phyloP scores from a whole-genome alignment of 2,329 filamentous ascomycete genomes.

The Talaromyces marneffei region DNA sequence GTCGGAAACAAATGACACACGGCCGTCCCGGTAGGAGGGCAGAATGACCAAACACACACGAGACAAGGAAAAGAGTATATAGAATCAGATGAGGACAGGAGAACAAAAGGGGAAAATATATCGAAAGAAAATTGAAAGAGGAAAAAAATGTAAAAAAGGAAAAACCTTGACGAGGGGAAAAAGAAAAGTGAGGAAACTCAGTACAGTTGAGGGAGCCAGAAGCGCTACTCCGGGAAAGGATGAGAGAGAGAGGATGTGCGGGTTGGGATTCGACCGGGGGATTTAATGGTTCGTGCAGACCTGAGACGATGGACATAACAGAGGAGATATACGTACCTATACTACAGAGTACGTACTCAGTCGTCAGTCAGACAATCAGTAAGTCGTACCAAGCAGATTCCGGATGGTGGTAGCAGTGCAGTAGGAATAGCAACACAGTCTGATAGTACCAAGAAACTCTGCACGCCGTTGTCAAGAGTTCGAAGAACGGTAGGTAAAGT shows the following conservation, averaged over 20 bases:
- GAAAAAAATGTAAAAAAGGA: conserved; percentile 24
- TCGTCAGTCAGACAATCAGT: not conserved
- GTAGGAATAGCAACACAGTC: not conserved
- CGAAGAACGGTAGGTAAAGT: not conserved
- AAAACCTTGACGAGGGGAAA: conserved; percentile 17
- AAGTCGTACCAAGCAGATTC: not conserved
- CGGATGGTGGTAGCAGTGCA: not conserved
- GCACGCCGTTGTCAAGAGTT: not conserved
- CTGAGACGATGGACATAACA: conserved; percentile 7
- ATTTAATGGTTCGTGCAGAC: not conserved
- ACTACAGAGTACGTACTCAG: conserved; percentile 1
- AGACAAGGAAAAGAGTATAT: not conserved
- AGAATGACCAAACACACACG: conserved; percentile 8
- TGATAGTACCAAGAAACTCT: not conserved
- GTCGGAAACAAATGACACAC: conserved; percentile 16
- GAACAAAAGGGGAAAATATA: not conserved
- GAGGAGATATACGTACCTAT: not conserved
- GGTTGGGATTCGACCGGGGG: not conserved
- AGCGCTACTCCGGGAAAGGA: conserved; percentile 3
- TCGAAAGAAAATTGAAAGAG: conserved; percentile 15
- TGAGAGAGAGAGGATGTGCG: conserved; percentile 6
- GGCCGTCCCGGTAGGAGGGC: conserved; percentile 5
- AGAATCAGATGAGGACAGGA: conserved; percentile 7
- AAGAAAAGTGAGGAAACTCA: conserved; percentile 6
- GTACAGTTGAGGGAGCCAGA: not conserved